phyloP scores from a whole-genome alignment of 352 stramenopile species.

The Globisporangium barbulae region DNA sequence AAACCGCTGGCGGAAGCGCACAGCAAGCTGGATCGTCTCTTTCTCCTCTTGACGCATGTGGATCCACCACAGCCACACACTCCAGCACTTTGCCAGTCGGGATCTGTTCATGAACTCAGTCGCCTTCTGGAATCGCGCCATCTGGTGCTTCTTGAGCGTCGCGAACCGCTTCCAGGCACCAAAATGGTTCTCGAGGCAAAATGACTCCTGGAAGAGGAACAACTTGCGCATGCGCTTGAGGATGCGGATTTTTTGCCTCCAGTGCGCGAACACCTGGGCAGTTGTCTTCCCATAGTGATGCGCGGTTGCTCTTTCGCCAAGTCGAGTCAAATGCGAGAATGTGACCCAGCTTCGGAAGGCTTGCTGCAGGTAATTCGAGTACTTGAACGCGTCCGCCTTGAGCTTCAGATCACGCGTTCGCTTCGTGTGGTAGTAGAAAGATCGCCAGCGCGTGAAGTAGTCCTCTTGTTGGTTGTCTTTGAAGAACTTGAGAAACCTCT shows the following conservation, averaged over 20 bases:
- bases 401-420: conserved; percentile 11
- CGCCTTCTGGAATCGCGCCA: conserved; percentile 23
- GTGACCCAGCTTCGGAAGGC: background rate
- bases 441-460: conserved; percentile 30
- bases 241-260: conserved; percentile 27
- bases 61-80: conserved; percentile 33
- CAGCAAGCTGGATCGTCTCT: conserved; percentile 27
- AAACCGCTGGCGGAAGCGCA: conserved; percentile 35
- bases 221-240: conserved; percentile 35
- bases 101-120: conserved; percentile 29
- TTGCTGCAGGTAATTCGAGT: conserved; percentile 2
- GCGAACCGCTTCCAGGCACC: conserved; percentile 38
- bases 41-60: conserved; percentile 17
- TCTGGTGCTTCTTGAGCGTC: conserved; percentile 22
- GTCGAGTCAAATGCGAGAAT: background rate
- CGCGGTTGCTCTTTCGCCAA: conserved; percentile 10
- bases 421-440: conserved; percentile 17
- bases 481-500: conserved; percentile 25
- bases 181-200: conserved; percentile 39
- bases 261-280: conserved; percentile 12
- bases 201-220: conserved; percentile 32
- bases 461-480: conserved; percentile 24
- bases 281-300: conserved; percentile 8
- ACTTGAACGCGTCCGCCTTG: conserved; percentile 23
- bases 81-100: conserved; percentile 27